Evolutionary conservation across 2,329 filamentous ascomycete species (phyloP).

Genomic region (Penicillium occitanis): DNA sequence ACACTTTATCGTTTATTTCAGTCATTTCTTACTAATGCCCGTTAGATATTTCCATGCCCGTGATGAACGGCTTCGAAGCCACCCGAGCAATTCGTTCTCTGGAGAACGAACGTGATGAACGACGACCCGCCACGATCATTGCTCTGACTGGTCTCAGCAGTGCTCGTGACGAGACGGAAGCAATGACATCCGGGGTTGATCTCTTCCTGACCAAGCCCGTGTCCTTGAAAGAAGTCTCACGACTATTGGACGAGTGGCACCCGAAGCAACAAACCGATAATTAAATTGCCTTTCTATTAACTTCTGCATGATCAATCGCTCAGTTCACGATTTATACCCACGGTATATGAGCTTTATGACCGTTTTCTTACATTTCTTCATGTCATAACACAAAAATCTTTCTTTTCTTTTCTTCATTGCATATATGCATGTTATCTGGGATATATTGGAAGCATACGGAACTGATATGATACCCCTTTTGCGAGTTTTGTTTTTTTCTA

Average conservation of each 20-base stretch:
- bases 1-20: background rate
- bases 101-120: conserved; percentile 38
- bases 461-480: conserved; percentile 21
- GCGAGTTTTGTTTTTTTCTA: conserved; percentile 11
- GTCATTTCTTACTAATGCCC: background rate
- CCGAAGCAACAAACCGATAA: conserved; percentile 28
- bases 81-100: conserved; percentile 47
- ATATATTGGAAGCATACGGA: conserved; percentile 21
- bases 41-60: conserved; percentile 49
- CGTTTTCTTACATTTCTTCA: background rate
- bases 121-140: conserved; percentile 41
- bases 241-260: conserved; percentile 40
- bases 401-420: conserved; percentile 2
- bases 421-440: conserved; percentile 15
- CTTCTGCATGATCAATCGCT: background rate
- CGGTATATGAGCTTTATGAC: background rate
- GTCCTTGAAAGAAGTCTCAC: conserved; percentile 45
- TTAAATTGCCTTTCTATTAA: background rate
- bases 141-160: conserved; percentile 48
- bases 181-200: conserved; percentile 46
- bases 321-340: background rate
- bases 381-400: background rate
- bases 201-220: conserved; percentile 51
- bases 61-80: conserved; percentile 51
- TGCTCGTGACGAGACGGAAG: conserved; percentile 46